Conservation (phyloP, 1,284 basidiomycete species). For the Macrocybe sp. region DNA sequence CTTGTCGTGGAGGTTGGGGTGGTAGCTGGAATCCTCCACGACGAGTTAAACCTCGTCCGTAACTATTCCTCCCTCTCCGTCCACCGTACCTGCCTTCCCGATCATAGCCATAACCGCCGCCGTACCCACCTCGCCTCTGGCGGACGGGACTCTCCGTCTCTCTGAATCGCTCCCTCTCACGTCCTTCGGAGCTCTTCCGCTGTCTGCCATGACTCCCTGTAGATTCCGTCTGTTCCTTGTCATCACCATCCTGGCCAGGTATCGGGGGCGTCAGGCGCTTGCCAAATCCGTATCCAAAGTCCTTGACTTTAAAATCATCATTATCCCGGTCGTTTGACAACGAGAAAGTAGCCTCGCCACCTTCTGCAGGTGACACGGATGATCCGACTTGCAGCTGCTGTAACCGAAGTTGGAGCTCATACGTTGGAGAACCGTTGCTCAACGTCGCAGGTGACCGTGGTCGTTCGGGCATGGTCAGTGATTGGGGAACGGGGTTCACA, state of each 20-base stretch:
- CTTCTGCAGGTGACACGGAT: not conserved
- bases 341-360: not conserved
- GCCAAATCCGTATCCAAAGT: conserved; percentile 62
- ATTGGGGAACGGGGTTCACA: no score
- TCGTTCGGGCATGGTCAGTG: no score
- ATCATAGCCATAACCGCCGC: conserved; percentile 16
- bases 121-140: conserved; percentile 21
- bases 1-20: conserved; percentile 18
- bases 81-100: conserved; percentile 22
- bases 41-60: conserved; percentile 15
- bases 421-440: conserved; percentile 1
- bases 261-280: not conserved
- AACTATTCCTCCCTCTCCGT: conserved; percentile 25
- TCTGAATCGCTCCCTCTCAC: conserved; percentile 11
- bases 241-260: no score
- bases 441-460: no score
- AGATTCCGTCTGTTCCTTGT: no score
- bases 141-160: conserved; percentile 12
- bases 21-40: conserved; percentile 23
- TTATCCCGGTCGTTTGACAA: conserved; percentile 8
- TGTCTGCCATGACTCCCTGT: no score
- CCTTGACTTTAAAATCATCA: conserved; percentile 49
- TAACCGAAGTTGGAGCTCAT: conserved; percentile 7
- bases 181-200: conserved; percentile 18
- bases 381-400: conserved; percentile 4